phyloP scores from a whole-genome alignment of 1,284 basidiomycete species.

The Phellopilus nigrolimitatus region DNA sequence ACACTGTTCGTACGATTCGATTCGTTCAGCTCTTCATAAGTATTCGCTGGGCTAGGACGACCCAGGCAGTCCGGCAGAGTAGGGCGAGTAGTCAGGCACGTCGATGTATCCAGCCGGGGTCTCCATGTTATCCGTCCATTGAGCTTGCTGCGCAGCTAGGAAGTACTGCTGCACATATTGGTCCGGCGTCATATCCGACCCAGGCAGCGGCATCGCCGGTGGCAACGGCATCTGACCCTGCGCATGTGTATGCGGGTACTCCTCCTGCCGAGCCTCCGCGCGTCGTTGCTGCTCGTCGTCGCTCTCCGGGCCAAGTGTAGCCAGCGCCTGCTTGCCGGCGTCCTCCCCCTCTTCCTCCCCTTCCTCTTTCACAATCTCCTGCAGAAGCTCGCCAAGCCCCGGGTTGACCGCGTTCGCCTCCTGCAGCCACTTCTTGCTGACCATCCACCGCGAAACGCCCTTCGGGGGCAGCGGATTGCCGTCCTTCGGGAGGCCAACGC shows the following conservation, averaged over 20 bases:
- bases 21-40: neutral
- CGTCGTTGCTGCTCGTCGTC: conserved; percentile 5
- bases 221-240: neutral
- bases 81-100: conserved; percentile 1
- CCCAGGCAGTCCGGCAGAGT: neutral
- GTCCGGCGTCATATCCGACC: neutral
- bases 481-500: conserved; percentile 52
- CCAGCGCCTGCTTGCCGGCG: no score
- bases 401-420: conserved; percentile 36
- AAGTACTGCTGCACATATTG: conserved; percentile 4
- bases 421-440: conserved; percentile 58
- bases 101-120: conserved; percentile 6
- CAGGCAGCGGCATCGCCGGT: neutral
- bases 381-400: conserved; percentile 40
- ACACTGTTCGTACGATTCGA: no score
- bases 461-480: conserved; percentile 54
- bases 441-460: conserved; percentile 67
- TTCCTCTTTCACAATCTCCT: conserved; percentile 33
- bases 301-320: conserved; percentile 13
- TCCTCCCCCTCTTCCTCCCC: neutral
- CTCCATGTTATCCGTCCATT: conserved; percentile 7
- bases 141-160: conserved; percentile 5
- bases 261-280: neutral
- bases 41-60: neutral
- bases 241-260: neutral